Evolutionary conservation across 139 green algal species (phyloP).

Genomic region (Chlorella sp.): DNA sequence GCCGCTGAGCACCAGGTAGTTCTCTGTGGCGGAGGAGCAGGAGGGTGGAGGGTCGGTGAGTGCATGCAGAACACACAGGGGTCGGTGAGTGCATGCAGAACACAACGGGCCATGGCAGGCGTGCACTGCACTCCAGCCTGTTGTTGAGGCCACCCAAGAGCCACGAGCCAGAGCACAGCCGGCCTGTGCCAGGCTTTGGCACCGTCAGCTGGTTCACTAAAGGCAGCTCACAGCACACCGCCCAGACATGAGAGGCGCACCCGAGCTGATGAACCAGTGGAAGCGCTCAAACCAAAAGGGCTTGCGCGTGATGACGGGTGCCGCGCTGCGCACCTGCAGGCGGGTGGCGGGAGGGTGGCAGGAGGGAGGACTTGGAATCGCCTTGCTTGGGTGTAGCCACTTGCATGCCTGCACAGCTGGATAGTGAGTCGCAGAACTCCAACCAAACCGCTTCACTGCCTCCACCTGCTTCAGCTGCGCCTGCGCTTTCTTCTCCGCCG

Average conservation of each 20-base stretch:
- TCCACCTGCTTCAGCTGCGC: conserved; percentile 71
- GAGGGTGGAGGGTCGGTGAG: no score
- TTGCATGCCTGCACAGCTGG: not conserved
- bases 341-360: not conserved
- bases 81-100: no score
- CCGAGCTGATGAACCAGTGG: conserved; percentile 93
- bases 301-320: conserved; percentile 75
- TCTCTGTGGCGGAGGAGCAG: no score
- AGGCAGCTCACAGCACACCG: no score
- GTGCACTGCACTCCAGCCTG: no score
- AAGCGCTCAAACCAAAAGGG: conserved; percentile 94
- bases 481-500: conserved; percentile 90
- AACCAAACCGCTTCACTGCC: no score
- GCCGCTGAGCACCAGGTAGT: conserved; percentile 93
- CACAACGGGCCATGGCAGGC: no score
- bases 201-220: no score
- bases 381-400: not conserved
- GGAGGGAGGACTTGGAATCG: not conserved
- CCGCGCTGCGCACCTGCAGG: conserved; percentile 33
- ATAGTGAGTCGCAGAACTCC: not conserved
- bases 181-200: no score
- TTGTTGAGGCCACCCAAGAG: no score
- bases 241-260: conserved; percentile 1
- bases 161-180: no score
- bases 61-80: no score